Conservation (phyloP, 2,329 filamentous ascomycete genomes). For the Exophiala sp. region DNA sequence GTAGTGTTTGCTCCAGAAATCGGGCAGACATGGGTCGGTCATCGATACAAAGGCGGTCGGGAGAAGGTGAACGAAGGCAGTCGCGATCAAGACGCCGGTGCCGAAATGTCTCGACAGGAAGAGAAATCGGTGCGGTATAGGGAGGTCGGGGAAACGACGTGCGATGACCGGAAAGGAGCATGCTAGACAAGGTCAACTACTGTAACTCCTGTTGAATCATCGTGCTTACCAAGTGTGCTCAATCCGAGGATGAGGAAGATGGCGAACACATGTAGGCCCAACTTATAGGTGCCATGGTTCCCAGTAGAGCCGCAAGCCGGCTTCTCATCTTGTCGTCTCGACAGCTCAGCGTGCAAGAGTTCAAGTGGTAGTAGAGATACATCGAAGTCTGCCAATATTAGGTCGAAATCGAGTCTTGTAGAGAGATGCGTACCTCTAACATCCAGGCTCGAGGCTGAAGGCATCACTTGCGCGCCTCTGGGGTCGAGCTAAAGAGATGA, state of each 20-base stretch:
- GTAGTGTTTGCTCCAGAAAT: constrained; percentile 46
- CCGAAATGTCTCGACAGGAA: constrained; percentile 60
- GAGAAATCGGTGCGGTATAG: constrained; percentile 56
- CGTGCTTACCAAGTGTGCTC: constrained; percentile 53
- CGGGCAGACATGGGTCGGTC: constrained; percentile 59
- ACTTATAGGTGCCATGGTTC: constrained; percentile 53
- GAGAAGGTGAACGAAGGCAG: constrained; percentile 58
- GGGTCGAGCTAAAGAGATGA: too few relatives aligned
- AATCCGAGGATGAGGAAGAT: constrained; percentile 62
- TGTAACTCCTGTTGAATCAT: too few relatives aligned
- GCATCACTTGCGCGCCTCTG: too few relatives aligned
- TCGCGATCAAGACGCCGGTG: constrained; percentile 56
- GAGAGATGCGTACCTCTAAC: too few relatives aligned
- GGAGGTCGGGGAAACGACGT: constrained; percentile 57
- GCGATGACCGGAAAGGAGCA: constrained; percentile 62
- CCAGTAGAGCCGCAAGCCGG: constrained; percentile 51
- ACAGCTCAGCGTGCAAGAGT: constrained; percentile 49
- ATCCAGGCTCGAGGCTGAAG: too few relatives aligned
- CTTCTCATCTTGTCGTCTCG: constrained; percentile 45
- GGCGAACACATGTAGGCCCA: constrained; percentile 63
- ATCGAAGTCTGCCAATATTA: constrained; percentile 9
- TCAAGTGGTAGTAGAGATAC: constrained; percentile 23
- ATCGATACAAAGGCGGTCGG: constrained; percentile 65
- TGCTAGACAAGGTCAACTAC: constrained; percentile 35
- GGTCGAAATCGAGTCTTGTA: neutral